A percentile compares a stretch with the other conserved stretches of the same genome.
These are phyloP conservation scores for Coniella lustricola DNA, from an alignment of 2,329 filamentous ascomycete genomes.

Conservation along the genomic window DNA sequence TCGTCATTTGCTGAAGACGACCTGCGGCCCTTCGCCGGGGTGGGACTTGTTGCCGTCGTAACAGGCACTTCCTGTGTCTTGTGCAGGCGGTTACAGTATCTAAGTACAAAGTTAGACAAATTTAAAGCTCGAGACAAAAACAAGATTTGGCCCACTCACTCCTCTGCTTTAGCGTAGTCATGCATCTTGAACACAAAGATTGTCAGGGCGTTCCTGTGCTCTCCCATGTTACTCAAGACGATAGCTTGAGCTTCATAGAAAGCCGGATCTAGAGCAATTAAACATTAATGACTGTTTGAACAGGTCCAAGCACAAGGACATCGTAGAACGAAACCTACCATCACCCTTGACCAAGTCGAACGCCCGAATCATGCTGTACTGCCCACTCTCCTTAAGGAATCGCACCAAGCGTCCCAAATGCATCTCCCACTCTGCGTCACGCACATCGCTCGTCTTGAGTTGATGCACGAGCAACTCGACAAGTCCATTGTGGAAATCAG, in stretches of 20 bases:
- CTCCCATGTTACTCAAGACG: slow-evolving; percentile 88
- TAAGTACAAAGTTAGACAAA: slow-evolving; percentile 25
- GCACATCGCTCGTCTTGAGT: slow-evolving; percentile 31
- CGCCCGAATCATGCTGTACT: slow-evolving; percentile 75
- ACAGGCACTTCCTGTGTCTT: slow-evolving; percentile 43
- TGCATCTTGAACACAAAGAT: slow-evolving; percentile 95
- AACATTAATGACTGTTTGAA: slow-evolving; percentile 6
- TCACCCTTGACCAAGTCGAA: slow-evolving; percentile 73
- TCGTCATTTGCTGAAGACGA: slow-evolving; percentile 28
- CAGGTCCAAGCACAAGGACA: not conserved
- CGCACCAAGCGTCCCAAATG: slow-evolving; percentile 61
- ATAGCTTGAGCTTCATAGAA: slow-evolving; percentile 90
- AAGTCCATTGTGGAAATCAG: slow-evolving; percentile 80
- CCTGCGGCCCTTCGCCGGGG: slow-evolving; percentile 26
- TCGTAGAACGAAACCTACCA: slow-evolving; percentile 41
- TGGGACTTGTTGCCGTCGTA: slow-evolving; percentile 22
- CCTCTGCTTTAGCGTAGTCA: slow-evolving; percentile 84
- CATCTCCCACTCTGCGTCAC: slow-evolving; percentile 44
- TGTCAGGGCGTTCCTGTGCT: slow-evolving; percentile 90
- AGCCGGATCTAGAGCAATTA: slow-evolving; percentile 54
- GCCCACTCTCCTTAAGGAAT: slow-evolving; percentile 68
- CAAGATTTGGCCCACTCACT: slow-evolving; percentile 48
- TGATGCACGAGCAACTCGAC: slow-evolving; percentile 64
- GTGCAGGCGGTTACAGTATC: slow-evolving; percentile 85
- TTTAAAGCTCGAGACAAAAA: not conserved